A percentile compares a stretch with the other conserved stretches of the same genome.
phyloP scores from a whole-genome alignment of 2,329 filamentous ascomycete species.

The Neonectria sp. region DNA sequence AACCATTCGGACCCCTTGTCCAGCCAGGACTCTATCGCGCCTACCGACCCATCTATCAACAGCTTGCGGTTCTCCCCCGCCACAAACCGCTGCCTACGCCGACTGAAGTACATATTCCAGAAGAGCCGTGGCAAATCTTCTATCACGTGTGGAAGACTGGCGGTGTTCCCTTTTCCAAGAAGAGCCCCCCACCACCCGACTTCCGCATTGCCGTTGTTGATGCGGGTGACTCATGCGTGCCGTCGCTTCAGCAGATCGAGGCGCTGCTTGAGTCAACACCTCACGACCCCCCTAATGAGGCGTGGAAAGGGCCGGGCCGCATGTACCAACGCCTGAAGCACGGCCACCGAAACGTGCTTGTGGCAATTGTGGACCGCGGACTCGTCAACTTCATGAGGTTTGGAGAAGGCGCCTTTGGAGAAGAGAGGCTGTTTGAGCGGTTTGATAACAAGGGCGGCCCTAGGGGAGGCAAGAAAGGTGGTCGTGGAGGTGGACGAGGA shows the following conservation, averaged over 20 bases:
- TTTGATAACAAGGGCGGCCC: conserved; percentile 60
- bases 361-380: conserved; percentile 92
- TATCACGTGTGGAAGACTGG: conserved; percentile 85
- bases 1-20: conserved; percentile 70
- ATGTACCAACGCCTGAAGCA: conserved; percentile 87
- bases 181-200: conserved; percentile 82
- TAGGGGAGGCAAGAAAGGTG: conserved; percentile 58
- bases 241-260: conserved; percentile 80
- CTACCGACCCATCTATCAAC: conserved; percentile 80
- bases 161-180: conserved; percentile 80
- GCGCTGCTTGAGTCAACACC: conserved; percentile 82
- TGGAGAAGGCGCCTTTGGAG: conserved; percentile 83
- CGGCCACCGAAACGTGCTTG: conserved; percentile 84
- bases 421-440: conserved; percentile 79
- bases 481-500: conserved; percentile 59
- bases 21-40: conserved; percentile 76
- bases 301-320: conserved; percentile 59
- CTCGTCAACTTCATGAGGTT: conserved; percentile 90
- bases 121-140: conserved; percentile 78
- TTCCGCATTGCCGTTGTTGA: conserved; percentile 89
- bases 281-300: conserved; percentile 69
- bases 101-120: conserved; percentile 44
- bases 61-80: conserved; percentile 80
- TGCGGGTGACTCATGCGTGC: conserved; percentile 79
- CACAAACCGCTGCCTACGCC: conserved; percentile 69